Base-by-base conservation (phyloP, 805 yeast genomes). In the Novakomyces olei region DNA sequence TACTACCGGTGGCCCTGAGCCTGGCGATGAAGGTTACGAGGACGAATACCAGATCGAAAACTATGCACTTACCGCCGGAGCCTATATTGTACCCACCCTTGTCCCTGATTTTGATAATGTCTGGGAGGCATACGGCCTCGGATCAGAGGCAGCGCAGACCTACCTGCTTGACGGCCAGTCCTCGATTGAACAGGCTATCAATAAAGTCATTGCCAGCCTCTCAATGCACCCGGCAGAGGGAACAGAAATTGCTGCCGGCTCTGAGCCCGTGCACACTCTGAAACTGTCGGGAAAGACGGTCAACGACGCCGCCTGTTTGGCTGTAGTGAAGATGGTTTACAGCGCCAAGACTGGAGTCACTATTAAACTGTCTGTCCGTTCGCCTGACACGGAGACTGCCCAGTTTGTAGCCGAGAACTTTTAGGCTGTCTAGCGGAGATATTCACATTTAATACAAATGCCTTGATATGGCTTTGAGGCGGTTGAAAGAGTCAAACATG, bases 1-100 rank as follows among this genome's bases (percentile, higher is more conserved):
- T 30, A 62, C 66, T 6, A 72, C 81, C 10, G 71, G 72, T 15
- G 67, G 64, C 39, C 41, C 44, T 5, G 73, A 66, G 29, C 69
- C 65, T 31, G 73, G 60, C 34, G 78, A 70, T 29, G 91, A 75
- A 41, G 95, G 94, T 12, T 78, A 73, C 63, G 76, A 75, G 41
- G 96, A 88, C 53, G 93, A 83, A 54, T 88, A 85, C 54, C 88
- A 74, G 50, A 67, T 88, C 41, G 95, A 80, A 53, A 75, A 73
- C 36, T 60, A 81, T 45, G 69, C 67, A 36, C 50, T 85, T 35
- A 55, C 55, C 5, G 70, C 88, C 6, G 93, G 93, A 24, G 95
- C 81, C 50, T 85, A 71, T 54, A 61, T 80, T 36, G 54, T 59
- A 34, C 92, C 93, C 33, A 61, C 80, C 16, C 79, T 68, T 50